These are phyloP conservation scores for Venturia aucupariae DNA, from an alignment of 2,329 filamentous ascomycete species.

Conservation along the genomic window DNA sequence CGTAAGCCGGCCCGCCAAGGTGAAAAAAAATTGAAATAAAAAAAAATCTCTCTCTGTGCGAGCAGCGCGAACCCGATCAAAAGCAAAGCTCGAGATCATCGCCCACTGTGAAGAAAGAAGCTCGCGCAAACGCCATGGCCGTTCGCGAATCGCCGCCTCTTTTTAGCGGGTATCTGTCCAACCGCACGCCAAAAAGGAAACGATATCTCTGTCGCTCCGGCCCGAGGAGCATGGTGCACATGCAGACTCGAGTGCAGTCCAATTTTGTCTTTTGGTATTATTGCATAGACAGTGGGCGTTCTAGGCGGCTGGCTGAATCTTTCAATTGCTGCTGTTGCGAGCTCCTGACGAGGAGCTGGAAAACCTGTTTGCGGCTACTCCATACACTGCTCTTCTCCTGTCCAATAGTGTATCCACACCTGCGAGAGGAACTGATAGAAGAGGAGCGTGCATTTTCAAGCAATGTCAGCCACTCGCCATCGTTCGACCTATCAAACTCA, in stretches of 20 bases:
- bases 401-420: not conserved
- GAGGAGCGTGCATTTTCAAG: not conserved
- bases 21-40: conserved; percentile 1
- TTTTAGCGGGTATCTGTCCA: not conserved
- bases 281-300: not conserved
- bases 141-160: not conserved
- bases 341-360: not conserved
- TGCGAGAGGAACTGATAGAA: not conserved
- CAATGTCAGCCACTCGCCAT: not conserved
- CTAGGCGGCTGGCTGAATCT: not conserved
- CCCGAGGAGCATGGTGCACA: conserved; percentile 2
- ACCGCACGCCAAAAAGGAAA: not conserved
- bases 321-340: not conserved
- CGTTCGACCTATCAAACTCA: not conserved
- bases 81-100: not conserved
- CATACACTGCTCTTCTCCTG: not conserved
- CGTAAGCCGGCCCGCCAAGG: not conserved
- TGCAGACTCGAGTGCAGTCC: not conserved
- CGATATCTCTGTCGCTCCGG: conserved; percentile 5
- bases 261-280: not conserved
- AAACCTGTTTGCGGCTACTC: not conserved
- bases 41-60: not conserved
- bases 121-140: not conserved
- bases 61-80: not conserved
- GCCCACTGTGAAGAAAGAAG: not conserved